These are phyloP conservation scores for Aspergillus japonicus DNA, from an alignment of 2,329 filamentous ascomycete species.

Conservation along the genomic window DNA sequence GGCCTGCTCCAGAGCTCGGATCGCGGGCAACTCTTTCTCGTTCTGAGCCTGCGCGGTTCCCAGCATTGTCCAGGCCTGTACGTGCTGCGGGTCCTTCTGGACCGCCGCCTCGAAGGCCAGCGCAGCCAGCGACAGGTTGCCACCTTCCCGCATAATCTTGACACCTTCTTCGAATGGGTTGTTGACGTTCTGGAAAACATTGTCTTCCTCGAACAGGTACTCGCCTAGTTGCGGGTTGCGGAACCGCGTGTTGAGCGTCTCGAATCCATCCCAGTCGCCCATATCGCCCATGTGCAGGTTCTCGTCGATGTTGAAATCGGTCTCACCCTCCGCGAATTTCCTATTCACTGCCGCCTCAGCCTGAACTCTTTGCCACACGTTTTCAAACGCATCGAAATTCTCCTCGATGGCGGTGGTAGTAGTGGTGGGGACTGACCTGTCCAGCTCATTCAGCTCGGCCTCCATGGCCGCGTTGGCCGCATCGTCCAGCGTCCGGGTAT, in stretches of 20 bases:
- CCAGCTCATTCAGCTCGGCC: slow-evolving; percentile 83
- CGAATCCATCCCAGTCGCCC: slow-evolving; percentile 77
- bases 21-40: slow-evolving; percentile 95
- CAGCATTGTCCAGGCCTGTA: slow-evolving; percentile 90
- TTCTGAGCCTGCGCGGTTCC: slow-evolving; percentile 95
- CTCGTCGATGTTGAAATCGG: slow-evolving; percentile 51
- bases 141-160: slow-evolving; percentile 87
- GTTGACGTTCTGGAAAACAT: slow-evolving; percentile 75
- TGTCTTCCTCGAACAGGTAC: slow-evolving; percentile 94
- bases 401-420: slow-evolving; percentile 49
- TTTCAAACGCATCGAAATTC: slow-evolving; percentile 84
- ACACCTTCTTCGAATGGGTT: slow-evolving; percentile 93
- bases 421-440: slow-evolving; percentile 64
- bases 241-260: slow-evolving; percentile 66
- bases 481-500: slow-evolving; percentile 55
- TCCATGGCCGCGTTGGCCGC: slow-evolving; percentile 75
- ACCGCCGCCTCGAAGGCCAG: slow-evolving; percentile 94
- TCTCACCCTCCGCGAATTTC: slow-evolving; percentile 66
- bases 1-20: slow-evolving; percentile 87
- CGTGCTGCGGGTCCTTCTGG: slow-evolving; percentile 81
- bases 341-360: slow-evolving; percentile 47
- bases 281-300: slow-evolving; percentile 65
- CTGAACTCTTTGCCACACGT: slow-evolving; percentile 57
- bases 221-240: slow-evolving; percentile 78
- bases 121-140: slow-evolving; percentile 89